A percentile compares a stretch with the other conserved stretches of the same genome.
Evolutionary conservation across 441 rosid genomes (phyloP).

Genomic region (Jatropha multifida): DNA sequence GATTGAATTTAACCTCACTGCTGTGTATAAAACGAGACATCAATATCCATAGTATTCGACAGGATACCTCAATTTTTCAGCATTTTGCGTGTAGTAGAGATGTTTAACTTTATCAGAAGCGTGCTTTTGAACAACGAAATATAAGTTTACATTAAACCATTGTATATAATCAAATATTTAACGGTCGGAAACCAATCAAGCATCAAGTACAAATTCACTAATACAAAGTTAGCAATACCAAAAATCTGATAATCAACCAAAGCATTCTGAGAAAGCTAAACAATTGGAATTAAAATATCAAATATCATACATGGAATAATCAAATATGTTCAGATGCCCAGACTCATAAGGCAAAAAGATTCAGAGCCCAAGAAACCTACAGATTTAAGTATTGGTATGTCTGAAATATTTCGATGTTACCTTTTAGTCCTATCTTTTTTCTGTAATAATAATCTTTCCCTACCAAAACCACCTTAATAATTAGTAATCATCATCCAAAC

Average conservation of each 20-base stretch:
- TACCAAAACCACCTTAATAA: background rate
- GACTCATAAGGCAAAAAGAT: background rate
- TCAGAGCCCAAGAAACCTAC: background rate
- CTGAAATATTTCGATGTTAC: background rate
- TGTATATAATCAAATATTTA: too few species aligned
- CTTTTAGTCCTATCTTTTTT: too few species aligned
- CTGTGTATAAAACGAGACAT: too few species aligned
- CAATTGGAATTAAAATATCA: constrained; percentile 4
- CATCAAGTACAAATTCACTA: too few species aligned
- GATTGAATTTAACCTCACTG: too few species aligned
- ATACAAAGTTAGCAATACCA: too few species aligned
- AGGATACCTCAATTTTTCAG: background rate
- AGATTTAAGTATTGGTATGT: background rate
- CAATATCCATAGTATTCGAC: too few species aligned
- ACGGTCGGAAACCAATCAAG: too few species aligned
- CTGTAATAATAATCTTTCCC: too few species aligned
- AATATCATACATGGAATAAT: background rate
- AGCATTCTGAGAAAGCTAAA: background rate
- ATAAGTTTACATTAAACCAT: too few species aligned
- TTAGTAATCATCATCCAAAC: constrained; percentile 29
- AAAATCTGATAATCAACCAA: background rate
- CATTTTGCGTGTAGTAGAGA: background rate
- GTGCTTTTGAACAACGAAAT: too few species aligned
- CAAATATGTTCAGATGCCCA: too few species aligned
- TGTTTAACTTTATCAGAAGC: background rate